Evolutionary conservation across 768 basidiomycete genomes (phyloP).

Genomic region (Lactarius hengduanensis): DNA sequence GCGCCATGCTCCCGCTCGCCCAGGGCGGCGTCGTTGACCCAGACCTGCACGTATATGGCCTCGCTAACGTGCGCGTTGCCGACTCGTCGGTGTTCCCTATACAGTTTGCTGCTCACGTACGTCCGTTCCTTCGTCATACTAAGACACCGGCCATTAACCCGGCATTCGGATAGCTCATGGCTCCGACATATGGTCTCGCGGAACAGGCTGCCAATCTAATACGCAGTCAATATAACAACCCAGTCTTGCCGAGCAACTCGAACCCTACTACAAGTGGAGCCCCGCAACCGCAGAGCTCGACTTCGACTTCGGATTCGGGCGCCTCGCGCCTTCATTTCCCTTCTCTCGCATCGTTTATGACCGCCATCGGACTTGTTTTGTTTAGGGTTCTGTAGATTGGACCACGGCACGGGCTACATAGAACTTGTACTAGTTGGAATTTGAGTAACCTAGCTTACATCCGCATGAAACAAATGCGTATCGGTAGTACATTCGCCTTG

Average conservation of each 20-base stretch:
- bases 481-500: too few relatives aligned
- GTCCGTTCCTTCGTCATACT: neutral
- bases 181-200: conserved; percentile 18
- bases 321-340: neutral
- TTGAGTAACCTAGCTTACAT: too few relatives aligned
- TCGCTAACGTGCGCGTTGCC: conserved; percentile 55
- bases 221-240: conserved; percentile 38
- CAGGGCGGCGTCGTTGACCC: conserved; percentile 60
- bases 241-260: conserved; percentile 27
- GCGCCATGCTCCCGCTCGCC: conserved; percentile 54
- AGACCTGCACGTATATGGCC: conserved; percentile 55
- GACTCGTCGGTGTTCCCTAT: conserved; percentile 60
- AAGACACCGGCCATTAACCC: neutral
- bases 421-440: too few relatives aligned
- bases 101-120: conserved; percentile 48
- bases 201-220: conserved; percentile 43
- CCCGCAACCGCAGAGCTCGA: neutral
- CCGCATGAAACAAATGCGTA: too few relatives aligned
- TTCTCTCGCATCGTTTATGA: neutral
- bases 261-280: neutral
- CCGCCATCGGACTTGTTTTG: neutral
- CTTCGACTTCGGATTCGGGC: neutral
- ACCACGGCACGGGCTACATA: too few relatives aligned
- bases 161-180: conserved; percentile 13
- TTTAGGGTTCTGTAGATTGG: neutral